phyloP scores from a whole-genome alignment of 306 rosid species.

The Alnus glutinosa region DNA sequence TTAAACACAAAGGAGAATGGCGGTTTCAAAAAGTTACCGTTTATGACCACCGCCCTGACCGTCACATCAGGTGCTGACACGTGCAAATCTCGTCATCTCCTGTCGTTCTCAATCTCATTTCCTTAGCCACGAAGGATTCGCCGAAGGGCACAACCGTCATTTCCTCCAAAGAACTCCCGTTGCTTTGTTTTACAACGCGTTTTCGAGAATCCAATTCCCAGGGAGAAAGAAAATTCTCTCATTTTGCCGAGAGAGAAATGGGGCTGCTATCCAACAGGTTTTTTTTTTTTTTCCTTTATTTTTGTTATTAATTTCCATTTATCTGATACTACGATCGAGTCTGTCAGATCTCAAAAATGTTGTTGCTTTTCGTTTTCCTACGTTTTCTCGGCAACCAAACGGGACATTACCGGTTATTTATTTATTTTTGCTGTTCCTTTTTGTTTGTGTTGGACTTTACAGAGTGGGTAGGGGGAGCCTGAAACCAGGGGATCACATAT shows the following conservation, averaged over 20 bases:
- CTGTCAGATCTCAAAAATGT: neutral
- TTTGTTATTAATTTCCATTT: neutral
- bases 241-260: conserved; percentile 33
- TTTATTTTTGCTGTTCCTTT: neutral
- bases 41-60: neutral
- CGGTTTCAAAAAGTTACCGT: too few species aligned
- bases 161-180: neutral
- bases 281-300: neutral
- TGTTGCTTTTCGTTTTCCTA: neutral
- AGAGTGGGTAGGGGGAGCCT: conserved; percentile 60
- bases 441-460: neutral
- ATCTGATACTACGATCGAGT: neutral
- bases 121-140: conserved; percentile 30
- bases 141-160: conserved; percentile 16
- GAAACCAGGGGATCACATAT: conserved; percentile 90
- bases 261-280: conserved; percentile 85
- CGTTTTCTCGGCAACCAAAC: conserved; percentile 9
- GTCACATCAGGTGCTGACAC: conserved; percentile 11
- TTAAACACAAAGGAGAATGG: too few species aligned
- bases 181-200: neutral
- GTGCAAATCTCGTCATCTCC: neutral
- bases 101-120: conserved; percentile 15
- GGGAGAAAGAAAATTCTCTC: too few species aligned
- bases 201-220: neutral
- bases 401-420: conserved; percentile 3